phyloP scores from a whole-genome alignment of 805 yeast genomes.

The Saccharomycopsis sp. region DNA sequence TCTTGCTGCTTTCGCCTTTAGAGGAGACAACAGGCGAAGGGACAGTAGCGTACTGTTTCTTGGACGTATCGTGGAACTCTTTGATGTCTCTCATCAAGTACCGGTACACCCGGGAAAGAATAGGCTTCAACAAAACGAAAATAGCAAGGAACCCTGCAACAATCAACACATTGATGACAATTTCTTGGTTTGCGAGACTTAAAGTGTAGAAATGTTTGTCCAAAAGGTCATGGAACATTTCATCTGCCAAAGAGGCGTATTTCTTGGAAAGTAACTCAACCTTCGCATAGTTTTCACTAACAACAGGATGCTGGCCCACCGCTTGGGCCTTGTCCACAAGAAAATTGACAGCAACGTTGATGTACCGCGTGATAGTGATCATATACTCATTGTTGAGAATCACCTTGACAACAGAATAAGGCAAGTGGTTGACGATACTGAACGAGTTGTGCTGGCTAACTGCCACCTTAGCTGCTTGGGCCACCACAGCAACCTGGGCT shows the following conservation, averaged over 20 bases:
- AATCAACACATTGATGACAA: background rate
- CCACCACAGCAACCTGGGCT: background rate
- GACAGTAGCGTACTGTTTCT: slow-evolving; percentile 6
- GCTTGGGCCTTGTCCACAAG: background rate
- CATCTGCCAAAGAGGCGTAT: background rate
- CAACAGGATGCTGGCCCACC: background rate
- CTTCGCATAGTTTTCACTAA: background rate
- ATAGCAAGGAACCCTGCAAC: slow-evolving; percentile 1
- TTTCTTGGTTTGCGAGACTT: slow-evolving; percentile 6
- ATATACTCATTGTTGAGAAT: background rate
- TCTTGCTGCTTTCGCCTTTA: background rate
- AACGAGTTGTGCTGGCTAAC: background rate
- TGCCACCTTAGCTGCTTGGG: background rate
- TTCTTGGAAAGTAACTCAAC: background rate
- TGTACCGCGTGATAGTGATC: background rate
- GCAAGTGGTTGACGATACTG: slow-evolving; percentile 2
- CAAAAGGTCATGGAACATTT: slow-evolving; percentile 1
- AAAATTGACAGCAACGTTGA: background rate
- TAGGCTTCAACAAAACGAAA: slow-evolving; percentile 2
- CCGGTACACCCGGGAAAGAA: background rate
- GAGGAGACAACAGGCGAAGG: background rate
- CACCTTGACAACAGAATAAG: background rate
- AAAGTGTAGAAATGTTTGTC: slow-evolving; percentile 10
- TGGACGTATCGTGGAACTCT: slow-evolving; percentile 11
- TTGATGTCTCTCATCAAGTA: slow-evolving; percentile 10